Evolutionary conservation across 768 basidiomycete genomes (phyloP).

Genomic region (Mrakia hoshinonis): DNA sequence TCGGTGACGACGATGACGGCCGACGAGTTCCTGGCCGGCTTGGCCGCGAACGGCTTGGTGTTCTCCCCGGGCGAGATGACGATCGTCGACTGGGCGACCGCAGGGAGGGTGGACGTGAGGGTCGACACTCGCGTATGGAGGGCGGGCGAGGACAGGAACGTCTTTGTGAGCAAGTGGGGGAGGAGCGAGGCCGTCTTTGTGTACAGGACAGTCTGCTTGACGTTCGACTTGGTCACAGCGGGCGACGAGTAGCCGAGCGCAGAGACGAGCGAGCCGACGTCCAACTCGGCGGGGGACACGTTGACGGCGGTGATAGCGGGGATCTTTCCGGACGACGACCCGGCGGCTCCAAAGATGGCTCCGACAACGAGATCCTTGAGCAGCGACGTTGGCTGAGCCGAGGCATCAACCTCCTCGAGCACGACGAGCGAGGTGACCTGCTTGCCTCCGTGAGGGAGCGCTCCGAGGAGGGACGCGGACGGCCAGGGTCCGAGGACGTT

Average conservation of each 20-base stretch:
- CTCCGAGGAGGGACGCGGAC: conserved; percentile 50
- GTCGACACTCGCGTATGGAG: conserved; percentile 41
- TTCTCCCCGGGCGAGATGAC: conserved; percentile 38
- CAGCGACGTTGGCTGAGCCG: conserved; percentile 50
- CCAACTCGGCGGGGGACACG: conserved; percentile 15
- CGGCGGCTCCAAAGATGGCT: conserved; percentile 22
- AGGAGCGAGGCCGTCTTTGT: conserved; percentile 52
- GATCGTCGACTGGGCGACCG: conserved; percentile 41
- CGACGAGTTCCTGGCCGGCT: conserved; percentile 30
- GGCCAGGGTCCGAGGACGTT: conserved; percentile 78
- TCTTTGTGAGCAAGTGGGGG: conserved; percentile 44
- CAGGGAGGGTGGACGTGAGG: conserved; percentile 39
- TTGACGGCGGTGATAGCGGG: conserved; percentile 16
- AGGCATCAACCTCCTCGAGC: conserved; percentile 55
- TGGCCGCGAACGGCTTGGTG: conserved; percentile 31
- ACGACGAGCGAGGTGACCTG: conserved; percentile 55
- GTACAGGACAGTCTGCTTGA: conserved; percentile 55
- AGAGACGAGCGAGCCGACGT: conserved; percentile 27
- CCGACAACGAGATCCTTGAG: conserved; percentile 64
- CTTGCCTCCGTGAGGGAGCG: conserved; percentile 45
- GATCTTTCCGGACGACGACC: conserved; percentile 18
- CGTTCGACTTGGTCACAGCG: conserved; percentile 17
- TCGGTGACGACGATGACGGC: conserved; percentile 67
- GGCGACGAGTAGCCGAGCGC: conserved; percentile 31
- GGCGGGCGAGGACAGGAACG: conserved; percentile 44